Base-by-base conservation (phyloP, 2,329 filamentous ascomycete genomes). In the Rosellinia necatrix region DNA sequence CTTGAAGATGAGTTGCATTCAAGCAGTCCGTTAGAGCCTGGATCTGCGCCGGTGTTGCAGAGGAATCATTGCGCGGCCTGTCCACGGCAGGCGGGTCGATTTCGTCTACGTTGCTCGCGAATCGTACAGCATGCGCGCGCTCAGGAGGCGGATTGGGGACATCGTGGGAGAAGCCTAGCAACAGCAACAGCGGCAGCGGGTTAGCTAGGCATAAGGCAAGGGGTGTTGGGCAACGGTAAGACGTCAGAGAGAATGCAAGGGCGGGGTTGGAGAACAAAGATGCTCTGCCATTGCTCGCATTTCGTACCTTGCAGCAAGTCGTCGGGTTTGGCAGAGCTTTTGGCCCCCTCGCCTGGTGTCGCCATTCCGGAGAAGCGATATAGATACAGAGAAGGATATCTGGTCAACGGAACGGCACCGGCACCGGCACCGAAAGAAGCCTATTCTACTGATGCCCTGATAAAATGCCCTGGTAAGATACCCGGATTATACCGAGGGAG, bases 1-100 rank as follows among this genome's bases (percentile, higher is more conserved):
- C 88, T 75, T 97, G 92, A 59, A 96, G 81, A 65, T 88, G 85
- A 42, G 86, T 82, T 60, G 85, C 85, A 62, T 91, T 88, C 22
- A 96, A 78, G 21, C 85, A 87, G 64, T 86, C 84, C 47, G 89
- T 87, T 59, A 96, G 77, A 57, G 85, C 86, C 63, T 83, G 84
- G 53, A 96, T 78, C 68, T 92, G 83, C 53, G 90, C 86, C 15
- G 77, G 74, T 5, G 79, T 78, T 44, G 79, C 75, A 44, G 72
- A 72, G 49, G 74, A 73, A 55, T 74, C 68, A 60, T 49, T 64
- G 54, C 55, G 62, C 54, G 40, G 27, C 55, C 61, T 58, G 50
- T 61, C 51, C 27, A 27, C 19, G 32, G 35, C 37, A 5, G 84
- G 82, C 56, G 82, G 64, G 25, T 62, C 77, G 65, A 91, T 90